Conservation (phyloP, 2,329 filamentous ascomycete species). For the Colletotrichum gigasporum region DNA sequence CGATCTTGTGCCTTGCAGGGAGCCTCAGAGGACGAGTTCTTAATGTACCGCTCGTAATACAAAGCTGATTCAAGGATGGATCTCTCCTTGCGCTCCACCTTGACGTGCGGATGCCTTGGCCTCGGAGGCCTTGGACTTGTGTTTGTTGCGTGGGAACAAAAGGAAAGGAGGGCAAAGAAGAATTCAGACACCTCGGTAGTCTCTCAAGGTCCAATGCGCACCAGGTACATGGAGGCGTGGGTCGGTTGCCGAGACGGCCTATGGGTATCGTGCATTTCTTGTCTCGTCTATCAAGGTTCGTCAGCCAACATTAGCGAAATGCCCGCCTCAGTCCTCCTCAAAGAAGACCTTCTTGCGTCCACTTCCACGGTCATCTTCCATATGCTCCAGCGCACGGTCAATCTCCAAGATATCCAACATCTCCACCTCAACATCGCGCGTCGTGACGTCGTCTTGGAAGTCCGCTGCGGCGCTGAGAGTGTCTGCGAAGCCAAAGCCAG, state of each 20-base stretch:
- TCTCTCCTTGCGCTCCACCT: constrained; percentile 82
- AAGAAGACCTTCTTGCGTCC: constrained; percentile 64
- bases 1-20: constrained; percentile 27
- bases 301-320: constrained; percentile 23
- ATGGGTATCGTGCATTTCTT: constrained; percentile 51
- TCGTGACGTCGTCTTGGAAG: constrained; percentile 56
- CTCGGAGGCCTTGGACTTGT: neutral
- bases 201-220: constrained; percentile 18
- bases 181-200: constrained; percentile 22
- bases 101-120: constrained; percentile 66
- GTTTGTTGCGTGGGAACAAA: neutral
- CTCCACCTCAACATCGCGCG: constrained; percentile 65
- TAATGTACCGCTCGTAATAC: constrained; percentile 79
- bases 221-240: neutral
- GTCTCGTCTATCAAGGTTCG: constrained; percentile 23
- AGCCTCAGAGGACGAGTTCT: constrained; percentile 36
- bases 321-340: constrained; percentile 43
- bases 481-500: constrained; percentile 60
- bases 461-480: constrained; percentile 64
- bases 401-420: constrained; percentile 74
- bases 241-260: constrained; percentile 4
- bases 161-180: constrained; percentile 6
- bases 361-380: constrained; percentile 60
- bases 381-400: constrained; percentile 65
- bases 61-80: constrained; percentile 75